Evolutionary conservation across 306 rosid genomes (phyloP), one percentile per base, ranked within the genome.

Genomic region (Oemleria cerasiformis): DNA sequence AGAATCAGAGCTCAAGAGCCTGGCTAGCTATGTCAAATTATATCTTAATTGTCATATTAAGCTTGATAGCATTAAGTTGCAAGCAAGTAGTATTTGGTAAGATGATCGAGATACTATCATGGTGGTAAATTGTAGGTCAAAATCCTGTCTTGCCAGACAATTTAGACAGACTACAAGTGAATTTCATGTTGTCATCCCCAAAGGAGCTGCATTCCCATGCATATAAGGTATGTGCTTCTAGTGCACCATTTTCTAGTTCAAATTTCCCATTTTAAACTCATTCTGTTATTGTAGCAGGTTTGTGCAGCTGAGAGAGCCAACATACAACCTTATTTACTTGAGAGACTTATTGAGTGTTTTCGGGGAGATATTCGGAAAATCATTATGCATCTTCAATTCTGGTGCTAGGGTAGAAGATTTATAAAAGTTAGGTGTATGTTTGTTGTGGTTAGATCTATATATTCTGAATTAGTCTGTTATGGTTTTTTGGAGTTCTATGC

Each of bases 361-460:
- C 75, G 61, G 70, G 85, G 87, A 60, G 99, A 94, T 79, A 85
- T 94, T 63, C 92, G 97, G 53, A 91, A 94, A 88, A 78, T 79
- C 76, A 83, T 86, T 62, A 77, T 86, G 96, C 85, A 86, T 73
- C 92, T 94, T 78, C 99, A 94, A 84, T 94, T 87, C 88, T 87
- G 99, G 99, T 78, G 88, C 79, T 97, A 86, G 84, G 88, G 89
- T 79, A 71, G 66, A 83, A 69, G 55, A 71, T 67, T 71, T 77
- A 54, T 68, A 48, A 76, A 79, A 87, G 96, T 97, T 93, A 10
- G 73, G 20, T 9, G 19, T 40, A 38, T 70, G 44, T 50, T 60
- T 20, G 40, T 39, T 54, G 16, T 41, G 16, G 11, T 63, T 45
- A 16, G 14, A 54, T 39, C 60, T 45, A 19, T 36, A 61, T 41